Conservation (phyloP, 192 early-diverging fungal genomes). For the Backusella australiensis region DNA sequence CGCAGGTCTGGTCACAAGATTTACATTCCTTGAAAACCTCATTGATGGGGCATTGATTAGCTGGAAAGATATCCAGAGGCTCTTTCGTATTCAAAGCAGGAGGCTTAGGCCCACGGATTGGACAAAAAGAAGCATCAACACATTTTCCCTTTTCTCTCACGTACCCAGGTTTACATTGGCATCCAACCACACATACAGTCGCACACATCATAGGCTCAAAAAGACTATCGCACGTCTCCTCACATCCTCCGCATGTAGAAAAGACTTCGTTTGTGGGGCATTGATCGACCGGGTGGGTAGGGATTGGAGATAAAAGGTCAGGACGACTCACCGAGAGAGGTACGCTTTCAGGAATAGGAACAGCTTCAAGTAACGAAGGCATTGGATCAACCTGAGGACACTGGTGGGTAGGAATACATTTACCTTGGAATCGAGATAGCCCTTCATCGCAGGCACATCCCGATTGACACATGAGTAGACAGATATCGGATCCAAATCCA, state of each 20-base stretch:
- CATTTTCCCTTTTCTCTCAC: background rate
- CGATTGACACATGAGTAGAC: background rate
- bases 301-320: background rate
- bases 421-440: background rate
- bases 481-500: background rate
- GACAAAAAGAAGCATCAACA: background rate
- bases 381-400: background rate
- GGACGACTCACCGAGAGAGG: background rate
- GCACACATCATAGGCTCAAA: background rate
- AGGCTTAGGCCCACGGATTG: background rate
- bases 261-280: background rate
- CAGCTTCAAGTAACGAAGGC: background rate
- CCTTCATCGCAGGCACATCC: background rate
- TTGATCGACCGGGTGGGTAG: background rate
- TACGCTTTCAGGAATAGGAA: background rate
- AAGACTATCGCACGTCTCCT: background rate
- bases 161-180: background rate
- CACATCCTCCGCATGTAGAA: background rate
- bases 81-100: background rate
- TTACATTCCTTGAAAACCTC: background rate
- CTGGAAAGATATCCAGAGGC: background rate
- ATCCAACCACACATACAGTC: background rate
- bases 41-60: background rate
- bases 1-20: background rate
- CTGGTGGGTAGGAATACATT: background rate